Percentiles rank a stretch among this genome's conserved stretches.
Conservation (phyloP, 192 early-diverging fungal genomes). For the Coemansia guatemalensis region DNA sequence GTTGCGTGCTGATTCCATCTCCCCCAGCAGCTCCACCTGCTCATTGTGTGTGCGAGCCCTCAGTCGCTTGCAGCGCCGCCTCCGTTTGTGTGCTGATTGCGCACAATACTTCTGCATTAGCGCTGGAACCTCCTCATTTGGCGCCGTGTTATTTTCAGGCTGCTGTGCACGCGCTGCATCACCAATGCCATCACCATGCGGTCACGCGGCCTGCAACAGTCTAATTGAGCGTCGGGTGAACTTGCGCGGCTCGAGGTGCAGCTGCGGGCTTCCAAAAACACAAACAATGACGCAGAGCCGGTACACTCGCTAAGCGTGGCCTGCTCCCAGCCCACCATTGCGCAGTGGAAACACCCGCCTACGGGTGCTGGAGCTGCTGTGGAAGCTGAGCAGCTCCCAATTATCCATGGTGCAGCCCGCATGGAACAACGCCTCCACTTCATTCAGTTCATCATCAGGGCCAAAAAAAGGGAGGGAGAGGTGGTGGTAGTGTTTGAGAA, state of each 20-base stretch:
- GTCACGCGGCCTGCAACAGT: not conserved
- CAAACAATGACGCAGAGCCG: not conserved
- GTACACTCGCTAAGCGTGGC: not conserved
- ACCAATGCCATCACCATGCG: not conserved
- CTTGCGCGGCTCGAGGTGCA: not conserved
- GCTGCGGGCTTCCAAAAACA: not conserved
- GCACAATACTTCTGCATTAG: not conserved
- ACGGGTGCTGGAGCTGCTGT: not conserved
- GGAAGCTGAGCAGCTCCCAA: not conserved
- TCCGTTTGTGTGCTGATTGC: not conserved
- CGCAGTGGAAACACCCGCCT: not conserved
- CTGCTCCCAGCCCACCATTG: not conserved
- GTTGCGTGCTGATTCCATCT: not conserved
- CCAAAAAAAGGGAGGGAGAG: not conserved
- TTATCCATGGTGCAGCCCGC: not conserved
- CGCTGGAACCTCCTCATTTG: not conserved
- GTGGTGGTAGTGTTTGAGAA: not conserved
- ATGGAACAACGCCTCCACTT: not conserved
- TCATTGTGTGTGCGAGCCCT: not conserved
- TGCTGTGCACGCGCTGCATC: not conserved
- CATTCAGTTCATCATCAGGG: not conserved
- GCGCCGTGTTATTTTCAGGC: not conserved
- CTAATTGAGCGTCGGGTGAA: not conserved
- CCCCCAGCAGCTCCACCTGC: not conserved
- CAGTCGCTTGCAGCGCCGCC: not conserved